Evolutionary conservation across 495 filamentous ascomycete species (phyloP).

Genomic region (Lasiosphaeria miniovina): DNA sequence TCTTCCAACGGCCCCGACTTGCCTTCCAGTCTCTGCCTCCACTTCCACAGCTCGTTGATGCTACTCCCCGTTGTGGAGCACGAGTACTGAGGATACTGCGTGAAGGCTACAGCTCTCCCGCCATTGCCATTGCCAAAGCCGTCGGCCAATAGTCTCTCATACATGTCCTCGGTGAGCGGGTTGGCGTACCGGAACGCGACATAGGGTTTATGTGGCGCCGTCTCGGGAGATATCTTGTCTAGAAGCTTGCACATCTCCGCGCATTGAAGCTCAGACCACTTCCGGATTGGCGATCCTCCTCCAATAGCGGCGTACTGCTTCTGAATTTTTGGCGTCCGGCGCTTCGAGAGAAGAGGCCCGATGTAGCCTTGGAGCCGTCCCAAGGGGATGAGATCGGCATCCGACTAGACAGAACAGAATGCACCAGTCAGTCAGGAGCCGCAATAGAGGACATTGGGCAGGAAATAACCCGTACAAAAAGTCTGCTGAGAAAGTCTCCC

Average conservation of each 20-base stretch:
- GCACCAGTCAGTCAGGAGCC: neutral
- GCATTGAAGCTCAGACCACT: slow-evolving; percentile 95
- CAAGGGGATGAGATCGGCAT: slow-evolving; percentile 93
- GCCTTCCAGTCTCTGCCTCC: slow-evolving; percentile 83
- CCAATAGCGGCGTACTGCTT: slow-evolving; percentile 95
- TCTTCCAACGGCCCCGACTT: slow-evolving; percentile 50
- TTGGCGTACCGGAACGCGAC: slow-evolving; percentile 97
- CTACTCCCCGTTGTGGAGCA: slow-evolving; percentile 97
- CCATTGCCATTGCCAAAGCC: slow-evolving; percentile 85
- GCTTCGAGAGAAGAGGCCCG: slow-evolving; percentile 77
- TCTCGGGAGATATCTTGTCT: slow-evolving; percentile 83
- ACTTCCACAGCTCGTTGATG: slow-evolving; percentile 96
- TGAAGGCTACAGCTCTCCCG: slow-evolving; percentile 92
- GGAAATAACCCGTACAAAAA: slow-evolving; percentile 67
- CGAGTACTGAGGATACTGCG: slow-evolving; percentile 98
- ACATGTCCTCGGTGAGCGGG: slow-evolving; percentile 92
- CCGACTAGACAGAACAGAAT: slow-evolving; percentile 54
- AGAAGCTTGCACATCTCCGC: slow-evolving; percentile 94
- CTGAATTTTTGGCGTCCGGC: slow-evolving; percentile 91
- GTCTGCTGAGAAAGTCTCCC: slow-evolving; percentile 81
- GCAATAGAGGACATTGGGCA: neutral
- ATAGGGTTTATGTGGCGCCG: slow-evolving; percentile 96
- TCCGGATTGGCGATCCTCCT: slow-evolving; percentile 93
- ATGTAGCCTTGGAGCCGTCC: slow-evolving; percentile 89
- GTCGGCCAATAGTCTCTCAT: slow-evolving; percentile 73